These are phyloP conservation scores for Leishmania amazonensis DNA, from an alignment of 208 protist genomes.

Conservation along the genomic window DNA sequence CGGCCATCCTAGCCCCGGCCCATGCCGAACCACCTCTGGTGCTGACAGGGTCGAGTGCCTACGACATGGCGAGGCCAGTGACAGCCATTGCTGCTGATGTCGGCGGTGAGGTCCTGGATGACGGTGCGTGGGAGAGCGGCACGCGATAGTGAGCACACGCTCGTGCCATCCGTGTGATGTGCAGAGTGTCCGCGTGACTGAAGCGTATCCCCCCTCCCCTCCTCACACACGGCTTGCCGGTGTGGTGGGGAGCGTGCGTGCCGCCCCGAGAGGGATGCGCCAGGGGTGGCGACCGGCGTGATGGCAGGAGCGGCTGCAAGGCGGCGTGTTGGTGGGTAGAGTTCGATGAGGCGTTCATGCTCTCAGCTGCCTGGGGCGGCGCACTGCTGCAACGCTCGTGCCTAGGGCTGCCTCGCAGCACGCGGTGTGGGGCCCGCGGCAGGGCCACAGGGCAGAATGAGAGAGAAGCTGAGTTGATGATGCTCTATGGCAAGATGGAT, in stretches of 20 bases:
- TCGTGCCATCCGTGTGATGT: no score
- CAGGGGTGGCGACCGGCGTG: not conserved
- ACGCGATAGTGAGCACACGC: no score
- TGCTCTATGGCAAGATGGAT: not conserved
- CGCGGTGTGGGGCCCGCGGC: no score
- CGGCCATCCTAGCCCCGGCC: not conserved
- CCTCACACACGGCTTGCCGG: not conserved
- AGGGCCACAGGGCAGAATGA: not conserved
- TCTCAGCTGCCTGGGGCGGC: no score
- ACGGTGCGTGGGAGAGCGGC: no score
- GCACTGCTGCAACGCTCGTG: not conserved
- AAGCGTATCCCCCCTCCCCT: not conserved
- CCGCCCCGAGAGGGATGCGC: not conserved
- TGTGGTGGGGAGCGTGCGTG: not conserved
- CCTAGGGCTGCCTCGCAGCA: not conserved
- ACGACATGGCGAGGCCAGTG: not conserved
- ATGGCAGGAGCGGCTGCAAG: not conserved
- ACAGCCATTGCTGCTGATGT: not conserved
- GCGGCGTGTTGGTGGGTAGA: not conserved
- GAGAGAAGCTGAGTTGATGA: no score
- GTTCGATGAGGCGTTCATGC: not conserved
- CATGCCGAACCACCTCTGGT: not conserved
- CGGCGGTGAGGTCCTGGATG: not conserved
- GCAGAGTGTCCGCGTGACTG: not conserved
- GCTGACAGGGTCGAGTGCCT: not conserved